Base-by-base conservation (phyloP, 108 stramenopile species). In the Stephanodiscus triporus region DNA sequence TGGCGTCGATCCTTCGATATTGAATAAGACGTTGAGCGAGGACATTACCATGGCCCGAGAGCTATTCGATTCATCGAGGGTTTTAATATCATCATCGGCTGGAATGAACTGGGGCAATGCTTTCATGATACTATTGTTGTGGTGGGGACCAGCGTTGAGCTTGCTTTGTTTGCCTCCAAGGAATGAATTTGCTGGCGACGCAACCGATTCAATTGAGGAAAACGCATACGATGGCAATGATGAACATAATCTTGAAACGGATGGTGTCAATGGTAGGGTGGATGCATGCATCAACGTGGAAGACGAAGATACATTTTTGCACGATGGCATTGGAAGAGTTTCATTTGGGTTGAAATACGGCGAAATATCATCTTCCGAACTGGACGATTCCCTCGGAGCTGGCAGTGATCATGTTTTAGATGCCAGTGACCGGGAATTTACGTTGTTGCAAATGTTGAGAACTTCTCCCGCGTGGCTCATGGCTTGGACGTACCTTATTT, bases 401-500 rank as follows among this genome's bases (percentile, higher is more conserved):
- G 80, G 68, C 34, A 67, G 78, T 37, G 51, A 68, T 26, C 53
- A 60, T 57, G 27, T 66, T 7, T 40, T 20, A 47, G 49, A 48
- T 47, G 17, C 57, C 10, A n/a, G 36, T 6, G 66, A 50, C 11
- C 62, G 53, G n/a, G 74, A 85, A 65, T 80, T 77, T 51, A 89
- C 82, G 50, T 50, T 93, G 66, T 34, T 69, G 19, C 80, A 95
- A 80, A 95, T 95, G 93, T 72, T 95, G 17, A 70, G 67, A 26
- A 88, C 93, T 0, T 61, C 68, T 5, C 56, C 85, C 2, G 90
- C 93, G 9, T 88, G 91, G 91, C 83, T 95, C 16, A 85, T 92
- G 84, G 77, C 89, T 23, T 95, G 88, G 87, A 91, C 88, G 2
- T 78, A 76, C 27, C 77, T 88, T 11, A 87, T 95, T 66, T 72